Base-by-base conservation (phyloP, 371 early-diverging fungal species). In the Mortierella sp. region DNA sequence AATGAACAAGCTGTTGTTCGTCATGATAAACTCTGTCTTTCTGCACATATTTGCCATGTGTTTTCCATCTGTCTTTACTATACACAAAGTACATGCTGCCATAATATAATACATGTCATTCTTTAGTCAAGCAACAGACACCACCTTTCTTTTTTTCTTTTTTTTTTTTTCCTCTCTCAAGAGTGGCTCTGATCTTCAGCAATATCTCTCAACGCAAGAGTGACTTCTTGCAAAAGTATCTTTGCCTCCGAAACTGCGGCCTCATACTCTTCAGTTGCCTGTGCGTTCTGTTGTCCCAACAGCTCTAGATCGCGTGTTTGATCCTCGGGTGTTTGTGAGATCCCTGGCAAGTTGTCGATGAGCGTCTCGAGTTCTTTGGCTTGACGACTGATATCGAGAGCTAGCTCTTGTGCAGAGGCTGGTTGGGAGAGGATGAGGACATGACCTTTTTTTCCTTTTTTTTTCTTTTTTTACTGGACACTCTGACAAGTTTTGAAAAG, bases 331-430 rank as follows among this genome's bases (percentile, higher is more conserved):
- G 90, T 87, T 59, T 87, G 80, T 10, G 88, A 72, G 38, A 93
- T 87, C 0, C 93, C 93, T 1, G 94, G 93, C 45, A 94, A 74
- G 38, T 84, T 83, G 70, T 93, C 92, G 68, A 93, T 89, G 24
- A 94, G 71, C 21, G 87, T 84, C 64, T 94, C 94, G 38, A 92
- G 89, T 58, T 92, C 92, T 72, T 93, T 92, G 38, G 88, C 89
- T 43, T 93, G 92, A 45, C 91, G 89, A 8, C 90, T 91, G 64
- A 94, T 85, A 77, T 94, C 94, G 8, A 88, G 76, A 0, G 90
- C 92, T 8, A 90, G 77, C 67, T 91, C 91, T 45, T 87, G 84
- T 70, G 91, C 86, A 52, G 91, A 87, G 24, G 85, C 93, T 92
- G 15, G 7, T 28, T 28, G 57, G 6, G 21, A 7, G 48, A 19